phyloP scores from a whole-genome alignment of 2,329 filamentous ascomycete species.

The Tolypocladium inflatum region DNA sequence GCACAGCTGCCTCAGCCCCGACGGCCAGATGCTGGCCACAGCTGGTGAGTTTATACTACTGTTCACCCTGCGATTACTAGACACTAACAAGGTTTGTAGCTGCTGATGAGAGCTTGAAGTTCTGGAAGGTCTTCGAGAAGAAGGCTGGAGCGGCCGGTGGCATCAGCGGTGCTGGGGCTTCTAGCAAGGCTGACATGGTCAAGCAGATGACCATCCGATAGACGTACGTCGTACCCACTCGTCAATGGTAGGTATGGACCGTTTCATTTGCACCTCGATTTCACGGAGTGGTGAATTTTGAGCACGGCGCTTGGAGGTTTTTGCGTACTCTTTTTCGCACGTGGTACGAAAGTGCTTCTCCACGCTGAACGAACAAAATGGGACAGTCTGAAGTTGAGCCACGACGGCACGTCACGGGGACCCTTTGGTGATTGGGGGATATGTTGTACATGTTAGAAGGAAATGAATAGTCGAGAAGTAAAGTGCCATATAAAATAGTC shows the following conservation, averaged over 20 bases:
- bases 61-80: not conserved
- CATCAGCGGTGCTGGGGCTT: constrained; percentile 55
- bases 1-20: constrained; percentile 92
- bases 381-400: constrained; percentile 18
- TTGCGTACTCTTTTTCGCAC: constrained; percentile 27
- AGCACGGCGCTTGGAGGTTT: constrained; percentile 45
- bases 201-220: constrained; percentile 95
- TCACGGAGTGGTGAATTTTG: constrained; percentile 29
- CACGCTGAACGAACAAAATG: constrained; percentile 25
- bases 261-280: constrained; percentile 32
- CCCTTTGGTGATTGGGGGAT: not conserved
- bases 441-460: not conserved
- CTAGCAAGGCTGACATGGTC: constrained; percentile 72
- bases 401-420: constrained; percentile 9
- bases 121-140: constrained; percentile 99
- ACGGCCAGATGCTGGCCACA: constrained; percentile 95
- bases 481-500: not conserved
- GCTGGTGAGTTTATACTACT: constrained; percentile 47
- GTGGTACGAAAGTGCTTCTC: constrained; percentile 42
- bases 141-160: constrained; percentile 68
- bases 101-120: constrained; percentile 95
- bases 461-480: not conserved
- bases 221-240: constrained; percentile 17
- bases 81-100: constrained; percentile 32
- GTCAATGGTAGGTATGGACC: constrained; percentile 37